Evolutionary conservation across 2,329 filamentous ascomycete species (phyloP), one percentile per base, ranked within the genome.

Genomic region (Corinectria fuckeliana): DNA sequence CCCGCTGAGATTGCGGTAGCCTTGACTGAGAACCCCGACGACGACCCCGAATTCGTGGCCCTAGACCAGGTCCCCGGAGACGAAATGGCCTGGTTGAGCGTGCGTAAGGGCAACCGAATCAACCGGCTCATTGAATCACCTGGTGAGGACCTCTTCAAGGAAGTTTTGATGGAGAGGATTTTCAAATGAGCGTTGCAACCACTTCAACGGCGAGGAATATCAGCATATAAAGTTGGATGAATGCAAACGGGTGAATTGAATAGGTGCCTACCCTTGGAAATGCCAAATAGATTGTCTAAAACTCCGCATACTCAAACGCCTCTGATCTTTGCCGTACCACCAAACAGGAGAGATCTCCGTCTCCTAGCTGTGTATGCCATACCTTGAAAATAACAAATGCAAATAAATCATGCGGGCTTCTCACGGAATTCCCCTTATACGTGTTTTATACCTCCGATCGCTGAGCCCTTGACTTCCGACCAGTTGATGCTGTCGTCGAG

Each of bases 401-500:
- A 47, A 58, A 52, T 42, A 47, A 58, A 52, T 42, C 21, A 47
- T 54, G 50, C n/a, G n/a, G 28, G 30, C 20, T 11, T 39, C 39
- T 41, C n/a, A n/a, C n/a, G n/a, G n/a, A n/a, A 18, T 16, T 38
- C 57, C 58, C 34, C 49, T 16, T 76, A 87, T 65, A 77, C 69
- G 72, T 97, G 93, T 77, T 95, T 97, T 70, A 93, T 93, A 52
- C 88, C 88, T 58, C 92, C 92, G 70, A 98, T 90, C 26, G 90
- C 87, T 59, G 89, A 87, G 4, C 94, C 94, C 74, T 91, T 90
- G 36, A 99, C 95, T 76, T 96, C 89, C 18, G 85, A 83, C 95
- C 95, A 99, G 78, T 97, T 89, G 73, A 99, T 98, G 69, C 90
- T 93, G 36, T 83, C 85, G 78, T 99, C 95, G 59, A 98, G 81